Percentiles rank a stretch among this genome's conserved stretches.
Conservation (phyloP, 169 alveolate genomes). For the Plasmodium vinckei region DNA sequence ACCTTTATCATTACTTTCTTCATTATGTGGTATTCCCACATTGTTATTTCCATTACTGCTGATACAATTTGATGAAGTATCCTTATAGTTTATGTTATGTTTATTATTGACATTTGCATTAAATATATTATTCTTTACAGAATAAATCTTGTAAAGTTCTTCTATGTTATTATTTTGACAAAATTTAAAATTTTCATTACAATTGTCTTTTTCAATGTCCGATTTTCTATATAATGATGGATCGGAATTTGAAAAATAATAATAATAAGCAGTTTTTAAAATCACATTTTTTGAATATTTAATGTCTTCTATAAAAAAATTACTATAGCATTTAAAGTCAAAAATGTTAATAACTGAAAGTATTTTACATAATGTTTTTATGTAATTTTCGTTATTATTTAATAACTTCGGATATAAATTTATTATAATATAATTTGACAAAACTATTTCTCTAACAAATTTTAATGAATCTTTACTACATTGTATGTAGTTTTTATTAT, state of each 20-base stretch:
- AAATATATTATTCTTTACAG: neutral
- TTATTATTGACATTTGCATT: neutral
- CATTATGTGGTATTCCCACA: neutral
- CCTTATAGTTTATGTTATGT: neutral
- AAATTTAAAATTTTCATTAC: neutral
- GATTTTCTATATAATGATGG: neutral
- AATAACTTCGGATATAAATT: conserved; percentile 40
- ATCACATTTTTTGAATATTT: conserved; percentile 6
- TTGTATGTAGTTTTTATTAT: neutral
- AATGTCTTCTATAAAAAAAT: conserved; percentile 33
- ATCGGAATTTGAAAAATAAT: conserved; percentile 22
- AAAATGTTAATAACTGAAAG: conserved; percentile 29
- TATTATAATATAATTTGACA: conserved; percentile 40
- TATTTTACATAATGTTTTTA: conserved; percentile 64
- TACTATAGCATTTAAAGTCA: conserved; percentile 25
- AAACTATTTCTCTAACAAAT: conserved; percentile 50
- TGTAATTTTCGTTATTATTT: conserved; percentile 20
- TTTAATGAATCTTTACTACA: conserved; percentile 34
- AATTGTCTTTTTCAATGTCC: neutral
- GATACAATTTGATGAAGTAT: neutral
- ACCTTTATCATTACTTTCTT: neutral
- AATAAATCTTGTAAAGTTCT: neutral
- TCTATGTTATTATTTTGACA: neutral
- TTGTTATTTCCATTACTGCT: neutral
- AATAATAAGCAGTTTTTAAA: conserved; percentile 28